phyloP scores from a whole-genome alignment of 2,329 filamentous ascomycete species.

The Zasmidium cellare region DNA sequence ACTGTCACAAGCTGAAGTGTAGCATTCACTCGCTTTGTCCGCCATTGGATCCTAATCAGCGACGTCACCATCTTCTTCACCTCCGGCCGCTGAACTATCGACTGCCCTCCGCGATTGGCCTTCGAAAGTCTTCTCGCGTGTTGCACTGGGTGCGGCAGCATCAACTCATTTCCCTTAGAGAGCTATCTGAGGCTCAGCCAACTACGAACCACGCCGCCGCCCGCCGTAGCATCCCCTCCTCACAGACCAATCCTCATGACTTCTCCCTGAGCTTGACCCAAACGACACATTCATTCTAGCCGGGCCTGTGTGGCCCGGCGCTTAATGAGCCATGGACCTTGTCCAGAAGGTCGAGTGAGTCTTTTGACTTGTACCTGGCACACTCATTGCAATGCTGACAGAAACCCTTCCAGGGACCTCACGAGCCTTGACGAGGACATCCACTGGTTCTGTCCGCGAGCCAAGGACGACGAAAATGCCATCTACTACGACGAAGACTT shows the following conservation, averaged over 20 bases:
- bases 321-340: slow-evolving; percentile 11
- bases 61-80: too few relatives aligned
- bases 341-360: slow-evolving; percentile 17
- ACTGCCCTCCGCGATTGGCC: too few relatives aligned
- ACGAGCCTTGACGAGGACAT: slow-evolving; percentile 35
- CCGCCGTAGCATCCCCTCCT: too few relatives aligned
- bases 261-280: background rate
- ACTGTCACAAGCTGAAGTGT: background rate
- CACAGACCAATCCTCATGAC: too few relatives aligned
- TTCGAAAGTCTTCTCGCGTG: too few relatives aligned
- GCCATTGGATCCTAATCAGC: background rate
- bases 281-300: background rate
- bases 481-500: slow-evolving; percentile 50
- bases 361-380: background rate
- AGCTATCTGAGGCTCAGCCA: background rate
- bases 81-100: too few relatives aligned
- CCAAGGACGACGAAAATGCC: slow-evolving; percentile 33
- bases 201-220: too few relatives aligned
- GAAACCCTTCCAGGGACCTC: slow-evolving; percentile 11
- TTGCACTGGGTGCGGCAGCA: too few relatives aligned
- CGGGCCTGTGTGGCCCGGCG: slow-evolving; percentile 14
- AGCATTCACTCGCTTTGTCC: background rate
- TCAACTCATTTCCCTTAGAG: too few relatives aligned
- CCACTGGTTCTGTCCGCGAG: slow-evolving; percentile 53
- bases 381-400: background rate